Percentiles rank a stretch among this genome's conserved stretches.
These are phyloP conservation scores for Alternaria sp. DNA, from an alignment of 2,329 filamentous ascomycete species.

Conservation along the genomic window DNA sequence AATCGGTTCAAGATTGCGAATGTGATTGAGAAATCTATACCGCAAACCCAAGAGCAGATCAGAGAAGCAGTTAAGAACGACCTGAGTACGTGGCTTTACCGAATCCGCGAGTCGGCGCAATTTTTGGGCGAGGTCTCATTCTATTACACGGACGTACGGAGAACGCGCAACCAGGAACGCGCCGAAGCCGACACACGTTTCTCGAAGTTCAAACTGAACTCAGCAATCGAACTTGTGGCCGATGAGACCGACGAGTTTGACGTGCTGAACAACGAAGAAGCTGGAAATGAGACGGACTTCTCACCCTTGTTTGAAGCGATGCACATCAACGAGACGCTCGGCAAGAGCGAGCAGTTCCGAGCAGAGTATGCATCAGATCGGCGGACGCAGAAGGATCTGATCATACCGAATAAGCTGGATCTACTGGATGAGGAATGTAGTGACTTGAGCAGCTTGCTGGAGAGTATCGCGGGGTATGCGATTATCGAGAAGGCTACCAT, in stretches of 20 bases:
- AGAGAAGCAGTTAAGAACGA: slow-evolving; percentile 97
- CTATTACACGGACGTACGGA: slow-evolving; percentile 89
- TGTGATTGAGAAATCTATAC: slow-evolving; percentile 94
- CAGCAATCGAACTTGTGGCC: slow-evolving; percentile 91
- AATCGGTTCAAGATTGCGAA: slow-evolving; percentile 94
- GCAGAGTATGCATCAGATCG: slow-evolving; percentile 91
- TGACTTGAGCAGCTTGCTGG: slow-evolving; percentile 85
- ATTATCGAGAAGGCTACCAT: slow-evolving; percentile 96
- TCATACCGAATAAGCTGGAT: slow-evolving; percentile 78
- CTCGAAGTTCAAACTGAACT: slow-evolving; percentile 88
- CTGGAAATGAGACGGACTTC: slow-evolving; percentile 89
- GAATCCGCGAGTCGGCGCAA: slow-evolving; percentile 93
- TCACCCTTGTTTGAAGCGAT: slow-evolving; percentile 92
- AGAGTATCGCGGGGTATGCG: slow-evolving; percentile 94
- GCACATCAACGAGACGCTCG: slow-evolving; percentile 94
- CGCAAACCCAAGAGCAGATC: slow-evolving; percentile 88
- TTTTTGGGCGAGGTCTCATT: slow-evolving; percentile 96
- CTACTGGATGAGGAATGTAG: slow-evolving; percentile 82
- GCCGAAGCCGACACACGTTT: slow-evolving; percentile 77
- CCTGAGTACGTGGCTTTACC: slow-evolving; percentile 94
- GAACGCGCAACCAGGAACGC: slow-evolving; percentile 81
- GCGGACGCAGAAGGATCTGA: slow-evolving; percentile 86
- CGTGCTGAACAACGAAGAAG: slow-evolving; percentile 83
- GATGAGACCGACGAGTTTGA: slow-evolving; percentile 97
- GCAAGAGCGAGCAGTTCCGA: slow-evolving; percentile 89